Evolutionary conservation across 2,329 filamentous ascomycete genomes (phyloP), one percentile per base, ranked within the genome.

Genomic region (Alternaria novae-zelandiae): DNA sequence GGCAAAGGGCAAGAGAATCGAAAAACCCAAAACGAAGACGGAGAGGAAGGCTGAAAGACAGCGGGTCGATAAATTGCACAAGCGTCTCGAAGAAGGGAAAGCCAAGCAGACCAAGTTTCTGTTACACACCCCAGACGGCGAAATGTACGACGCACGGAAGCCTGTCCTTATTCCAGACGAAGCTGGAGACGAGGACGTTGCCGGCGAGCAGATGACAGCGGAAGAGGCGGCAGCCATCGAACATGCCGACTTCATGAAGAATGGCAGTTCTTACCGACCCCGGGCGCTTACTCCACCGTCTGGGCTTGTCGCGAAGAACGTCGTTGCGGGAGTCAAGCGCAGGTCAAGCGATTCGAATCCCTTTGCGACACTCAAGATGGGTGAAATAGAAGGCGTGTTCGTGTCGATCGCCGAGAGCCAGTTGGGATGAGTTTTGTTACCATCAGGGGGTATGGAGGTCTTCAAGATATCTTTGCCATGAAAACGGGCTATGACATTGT

Each of bases 81-180:
- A 32, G 28, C 13, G 20, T 17, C 36, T 41, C 36, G 36, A 32
- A 11, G 28, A 50, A 23, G 23, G 49, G 55, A 21, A 28, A 10
- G 21, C 44, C 20, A 43, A 59, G 30, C n/a, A 43, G 32, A 49
- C 28, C 15, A 47, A 15, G 13, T 57, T 54, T 28, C 44, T 62
- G 17, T 30, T 54, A n/a, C 54, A 58, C 43, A 57, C 49, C 15
- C 32, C 44, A 6, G 45, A 62, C 10, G 49, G 59, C 21, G 57
- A 46, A 43, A 54, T 43, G 15, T 57, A 58, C 13, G 25, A 62
- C 23, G 17, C 50, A 28, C 43, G 54, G 17, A 15, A 56, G 13
- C 23, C 36, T 41, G n/a, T 41, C 44, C 15, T 4, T 13, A 20
- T 30, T 25, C 25, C 44, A 15, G 45, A 57, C 44, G 41, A 44